Evolutionary conservation across 2,329 filamentous ascomycete species (phyloP), one percentile per base, ranked within the genome.

Genomic region (Fusarium agapanthi): DNA sequence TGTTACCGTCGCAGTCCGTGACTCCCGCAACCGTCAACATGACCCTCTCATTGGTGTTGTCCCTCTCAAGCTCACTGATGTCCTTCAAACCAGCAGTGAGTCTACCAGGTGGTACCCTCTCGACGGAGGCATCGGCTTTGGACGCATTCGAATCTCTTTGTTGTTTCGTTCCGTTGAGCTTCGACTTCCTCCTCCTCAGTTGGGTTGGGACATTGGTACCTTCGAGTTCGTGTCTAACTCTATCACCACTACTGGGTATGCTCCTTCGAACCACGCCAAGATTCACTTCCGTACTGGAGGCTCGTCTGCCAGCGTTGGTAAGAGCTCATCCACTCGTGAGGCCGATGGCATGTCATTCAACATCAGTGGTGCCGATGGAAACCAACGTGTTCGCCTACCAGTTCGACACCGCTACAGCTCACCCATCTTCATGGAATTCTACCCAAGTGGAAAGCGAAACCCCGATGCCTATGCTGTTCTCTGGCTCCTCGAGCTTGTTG

Each of bases 141-240:
- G 96, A 43, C 92, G 95, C 13, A 88, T 97, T 67, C 92, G 95
- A 44, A 92, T 99, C 74, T 97, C 94, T 2, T 83, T 98, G 7
- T 87, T 98, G 7, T 97, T 98, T 88, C 91, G 95, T 34, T 95
- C 93, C 34, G 89, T 98, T 47, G 95, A 97, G 80, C 92, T 95
- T 59, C 90, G 90, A 50, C 86, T 98, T 3, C 95, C 95, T n/a
- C 93, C 93, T 0, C 85, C 91, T 44, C 92, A 97, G 81, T 88
- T 98, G 9, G 95, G 95, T 15, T 98, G 95, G 93, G 94, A 98
- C 68, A 93, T 98, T 47, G 96, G 96, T 40, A 97, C 95, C 0
- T 97, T 98, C 78, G 92, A 97, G 78, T 97, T 98, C 79, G 84
- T 88, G 1, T 94, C 92, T 0, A 87, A 94, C 54, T 87, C 86